Evolutionary conservation across 164 flowering plant genomes (phyloP), one percentile per base, ranked within the genome.

Genomic region (Umbellularia californica): DNA sequence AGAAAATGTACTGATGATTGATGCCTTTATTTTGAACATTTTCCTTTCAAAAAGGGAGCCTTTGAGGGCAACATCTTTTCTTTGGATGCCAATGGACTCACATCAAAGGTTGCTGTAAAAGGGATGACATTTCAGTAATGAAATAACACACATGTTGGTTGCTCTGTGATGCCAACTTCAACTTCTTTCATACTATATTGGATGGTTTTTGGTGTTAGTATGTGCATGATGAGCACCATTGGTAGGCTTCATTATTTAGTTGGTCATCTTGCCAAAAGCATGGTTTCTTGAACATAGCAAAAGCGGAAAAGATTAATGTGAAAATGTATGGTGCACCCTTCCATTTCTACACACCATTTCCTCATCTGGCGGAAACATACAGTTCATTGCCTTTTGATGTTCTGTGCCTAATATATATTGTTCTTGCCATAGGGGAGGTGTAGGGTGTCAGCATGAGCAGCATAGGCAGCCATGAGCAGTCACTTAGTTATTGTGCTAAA

Each of bases 71-170:
- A 68, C 68, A 58, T 33, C 65, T 28, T 68, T 50, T 55, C 77
- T 74, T 74, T 74, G 77, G 68, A 74, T 68, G 77, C 77, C 68
- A 74, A 74, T 69, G 72, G 77, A 74, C 77, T 69, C 67, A 55
- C 15, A 74, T 74, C 51, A 58, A 33, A 35, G 13, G 6, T 22
- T 24, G 24, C 19, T 25, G 6, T 60, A 30, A 22, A 66, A 24
- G 77, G 72, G 58, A 71, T 58, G 24, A 72, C 68, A 75, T 72
- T 58, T 69, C 72, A 75, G 77, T 75, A 58, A 50, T n/a, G 72
- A 67, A 50, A 68, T 58, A 75, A 75, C 35, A 68, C 14, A 14
- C 47, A 67, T 11, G 7, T 35, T 35, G 41, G 41, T 35, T 35
- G 0, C 41, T 5, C 41, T 35, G 9, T 35, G 41, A 35, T 35